These are phyloP conservation scores for Sonneratia alba DNA, from an alignment of 345 rosid genomes.

Conservation along the genomic window DNA sequence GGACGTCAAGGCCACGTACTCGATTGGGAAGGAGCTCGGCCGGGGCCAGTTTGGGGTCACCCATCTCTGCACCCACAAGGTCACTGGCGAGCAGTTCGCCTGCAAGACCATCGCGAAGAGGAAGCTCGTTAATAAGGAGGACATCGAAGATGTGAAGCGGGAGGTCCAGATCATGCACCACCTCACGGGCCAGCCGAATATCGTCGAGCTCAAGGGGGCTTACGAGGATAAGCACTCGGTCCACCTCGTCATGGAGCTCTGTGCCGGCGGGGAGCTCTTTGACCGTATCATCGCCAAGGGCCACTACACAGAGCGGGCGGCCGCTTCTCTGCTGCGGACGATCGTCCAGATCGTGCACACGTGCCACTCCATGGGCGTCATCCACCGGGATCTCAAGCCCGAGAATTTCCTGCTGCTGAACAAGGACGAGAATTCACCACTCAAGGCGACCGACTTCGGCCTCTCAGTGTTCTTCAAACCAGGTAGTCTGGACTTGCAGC, in stretches of 20 bases:
- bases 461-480: constrained; percentile 62
- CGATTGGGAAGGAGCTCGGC: constrained; percentile 58
- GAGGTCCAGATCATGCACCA: constrained; percentile 75
- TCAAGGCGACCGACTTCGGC: constrained; percentile 68
- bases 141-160: constrained; percentile 53
- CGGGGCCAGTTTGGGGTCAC: constrained; percentile 65
- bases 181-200: constrained; percentile 53
- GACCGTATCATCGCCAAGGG: constrained; percentile 60
- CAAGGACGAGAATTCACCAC: constrained; percentile 54
- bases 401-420: constrained; percentile 58
- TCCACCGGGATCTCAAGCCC: constrained; percentile 67
- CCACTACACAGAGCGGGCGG: constrained; percentile 61
- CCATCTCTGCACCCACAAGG: constrained; percentile 46
- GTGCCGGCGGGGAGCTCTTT: constrained; percentile 68
- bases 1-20: constrained; percentile 41
- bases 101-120: constrained; percentile 67
- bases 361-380: constrained; percentile 65
- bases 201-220: constrained; percentile 66
- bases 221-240: constrained; percentile 63
- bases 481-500: constrained; percentile 18
- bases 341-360: constrained; percentile 56
- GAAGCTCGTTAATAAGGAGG: constrained; percentile 54
- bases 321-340: constrained; percentile 45
- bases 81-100: constrained; percentile 42
- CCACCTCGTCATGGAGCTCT: constrained; percentile 72